A percentile compares a stretch with the other conserved stretches of the same genome.
Evolutionary conservation across 495 filamentous ascomycete genomes (phyloP).

Genomic region (Astrothelium macrocarpum): DNA sequence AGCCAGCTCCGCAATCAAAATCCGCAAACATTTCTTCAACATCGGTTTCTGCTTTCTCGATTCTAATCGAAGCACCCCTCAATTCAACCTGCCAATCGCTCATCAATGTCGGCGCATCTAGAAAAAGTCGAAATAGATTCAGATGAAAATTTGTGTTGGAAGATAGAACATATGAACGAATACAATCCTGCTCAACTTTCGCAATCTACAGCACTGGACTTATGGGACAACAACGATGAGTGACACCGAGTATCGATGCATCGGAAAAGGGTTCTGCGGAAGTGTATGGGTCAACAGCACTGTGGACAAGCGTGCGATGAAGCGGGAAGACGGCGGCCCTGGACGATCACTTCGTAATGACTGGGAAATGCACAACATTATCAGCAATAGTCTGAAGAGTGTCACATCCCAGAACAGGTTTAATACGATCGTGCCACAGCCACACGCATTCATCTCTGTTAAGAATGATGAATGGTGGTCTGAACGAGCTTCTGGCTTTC

Average conservation of each 20-base stretch:
- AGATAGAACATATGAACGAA: too few relatives aligned
- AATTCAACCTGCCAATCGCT: too few relatives aligned
- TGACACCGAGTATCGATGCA: conserved; percentile 17
- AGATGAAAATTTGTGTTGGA: too few relatives aligned
- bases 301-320: conserved; percentile 6
- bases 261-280: conserved; percentile 20
- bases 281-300: conserved; percentile 15
- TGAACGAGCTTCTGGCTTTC: conserved; percentile 2
- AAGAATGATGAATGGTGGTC: conserved; percentile 13
- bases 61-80: too few relatives aligned
- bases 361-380: conserved; percentile 13
- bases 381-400: conserved; percentile 6
- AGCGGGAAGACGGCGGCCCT: conserved; percentile 20
- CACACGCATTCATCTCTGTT: conserved; percentile 7
- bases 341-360: conserved; percentile 19
- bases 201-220: too few relatives aligned
- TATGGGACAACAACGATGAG: too few relatives aligned
- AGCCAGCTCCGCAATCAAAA: too few relatives aligned
- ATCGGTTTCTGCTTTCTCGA: too few relatives aligned
- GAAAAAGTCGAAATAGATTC: too few relatives aligned
- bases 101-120: too few relatives aligned
- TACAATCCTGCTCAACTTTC: too few relatives aligned
- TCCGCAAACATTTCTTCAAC: too few relatives aligned
- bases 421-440: background rate
- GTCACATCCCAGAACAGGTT: background rate